Conservation (phyloP, 2,329 filamentous ascomycete species). For the Exophiala phaeomuriformis region DNA sequence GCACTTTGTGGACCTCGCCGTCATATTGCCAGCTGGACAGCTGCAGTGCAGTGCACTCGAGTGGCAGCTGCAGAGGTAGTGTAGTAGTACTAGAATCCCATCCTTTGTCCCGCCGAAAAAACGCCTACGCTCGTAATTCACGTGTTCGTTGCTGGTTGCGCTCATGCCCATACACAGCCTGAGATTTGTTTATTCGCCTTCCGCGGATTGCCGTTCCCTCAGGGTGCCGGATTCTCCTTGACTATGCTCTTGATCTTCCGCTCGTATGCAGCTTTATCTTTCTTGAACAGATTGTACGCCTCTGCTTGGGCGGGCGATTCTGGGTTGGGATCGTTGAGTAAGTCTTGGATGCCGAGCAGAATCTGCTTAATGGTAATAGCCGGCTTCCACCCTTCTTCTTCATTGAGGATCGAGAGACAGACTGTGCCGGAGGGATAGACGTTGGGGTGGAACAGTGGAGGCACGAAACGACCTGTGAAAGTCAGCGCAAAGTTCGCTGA, state of each 20-base stretch:
- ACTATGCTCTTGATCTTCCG: conserved; percentile 80
- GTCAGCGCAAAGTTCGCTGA: conserved; percentile 14
- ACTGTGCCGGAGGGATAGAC: conserved; percentile 98
- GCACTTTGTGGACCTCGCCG: too few species aligned
- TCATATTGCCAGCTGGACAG: too few species aligned
- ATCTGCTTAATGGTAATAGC: conserved; percentile 99
- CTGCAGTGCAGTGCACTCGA: too few species aligned
- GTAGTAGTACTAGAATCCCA: not conserved
- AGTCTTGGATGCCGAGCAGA: conserved; percentile 86
- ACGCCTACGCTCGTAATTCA: conserved; percentile 14
- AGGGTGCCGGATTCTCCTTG: conserved; percentile 70
- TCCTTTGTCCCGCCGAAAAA: conserved; percentile 3
- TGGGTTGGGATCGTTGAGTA: conserved; percentile 92
- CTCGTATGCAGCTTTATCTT: conserved; percentile 80
- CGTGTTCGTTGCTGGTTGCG: conserved; percentile 2
- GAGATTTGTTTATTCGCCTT: not conserved
- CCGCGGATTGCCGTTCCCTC: not conserved
- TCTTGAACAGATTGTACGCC: conserved; percentile 94
- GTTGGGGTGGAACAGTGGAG: conserved; percentile 95
- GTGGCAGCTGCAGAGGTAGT: too few species aligned
- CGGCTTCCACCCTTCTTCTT: conserved; percentile 97
- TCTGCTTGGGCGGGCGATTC: conserved; percentile 95
- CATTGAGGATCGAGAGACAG: conserved; percentile 92
- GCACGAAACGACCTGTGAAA: conserved; percentile 78
- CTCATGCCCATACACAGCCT: not conserved